These are phyloP conservation scores for Nitzschia palea DNA, from an alignment of 108 stramenopile genomes.

Conservation along the genomic window DNA sequence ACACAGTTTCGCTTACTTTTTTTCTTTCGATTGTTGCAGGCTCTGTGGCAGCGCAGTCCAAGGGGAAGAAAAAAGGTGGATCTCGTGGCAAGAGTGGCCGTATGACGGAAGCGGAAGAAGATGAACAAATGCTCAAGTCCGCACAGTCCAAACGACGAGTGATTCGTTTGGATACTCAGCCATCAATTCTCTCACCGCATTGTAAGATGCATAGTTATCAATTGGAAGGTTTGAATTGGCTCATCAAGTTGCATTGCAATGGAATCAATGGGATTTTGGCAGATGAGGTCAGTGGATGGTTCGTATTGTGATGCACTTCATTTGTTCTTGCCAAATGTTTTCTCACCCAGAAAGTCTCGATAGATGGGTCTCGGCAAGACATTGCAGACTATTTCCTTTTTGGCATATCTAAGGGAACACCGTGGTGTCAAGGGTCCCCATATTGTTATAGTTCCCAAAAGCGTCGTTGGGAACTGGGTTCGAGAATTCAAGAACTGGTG, in stretches of 20 bases:
- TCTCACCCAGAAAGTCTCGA: no score
- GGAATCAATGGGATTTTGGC: constrained; percentile 99
- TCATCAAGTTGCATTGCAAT: constrained; percentile 98
- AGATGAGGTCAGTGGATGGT: constrained; percentile 88
- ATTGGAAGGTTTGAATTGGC: constrained; percentile 99
- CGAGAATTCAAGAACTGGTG: constrained; percentile 95
- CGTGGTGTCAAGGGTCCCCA: constrained; percentile 93
- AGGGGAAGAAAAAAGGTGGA: constrained; percentile 40
- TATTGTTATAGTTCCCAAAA: constrained; percentile 96
- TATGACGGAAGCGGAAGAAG: constrained; percentile 96
- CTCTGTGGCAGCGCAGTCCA: constrained; percentile 46
- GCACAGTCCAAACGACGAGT: constrained; percentile 82
- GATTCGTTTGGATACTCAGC: constrained; percentile 89
- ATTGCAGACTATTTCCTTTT: constrained; percentile 91
- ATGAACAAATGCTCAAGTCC: constrained; percentile 91
- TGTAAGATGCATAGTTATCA: constrained; percentile 98
- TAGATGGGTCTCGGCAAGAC: constrained; percentile 81
- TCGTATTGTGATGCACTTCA: no score
- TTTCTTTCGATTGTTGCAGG: constrained; percentile 40
- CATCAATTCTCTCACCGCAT: constrained; percentile 63
- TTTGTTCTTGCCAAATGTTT: no score
- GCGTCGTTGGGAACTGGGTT: constrained; percentile 96
- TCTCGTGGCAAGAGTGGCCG: constrained; percentile 74
- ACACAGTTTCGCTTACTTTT: constrained; percentile 37
- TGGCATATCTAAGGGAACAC: constrained; percentile 90